These are phyloP conservation scores for Penicillium paneum DNA, from an alignment of 2,329 filamentous ascomycete genomes.

Conservation along the genomic window DNA sequence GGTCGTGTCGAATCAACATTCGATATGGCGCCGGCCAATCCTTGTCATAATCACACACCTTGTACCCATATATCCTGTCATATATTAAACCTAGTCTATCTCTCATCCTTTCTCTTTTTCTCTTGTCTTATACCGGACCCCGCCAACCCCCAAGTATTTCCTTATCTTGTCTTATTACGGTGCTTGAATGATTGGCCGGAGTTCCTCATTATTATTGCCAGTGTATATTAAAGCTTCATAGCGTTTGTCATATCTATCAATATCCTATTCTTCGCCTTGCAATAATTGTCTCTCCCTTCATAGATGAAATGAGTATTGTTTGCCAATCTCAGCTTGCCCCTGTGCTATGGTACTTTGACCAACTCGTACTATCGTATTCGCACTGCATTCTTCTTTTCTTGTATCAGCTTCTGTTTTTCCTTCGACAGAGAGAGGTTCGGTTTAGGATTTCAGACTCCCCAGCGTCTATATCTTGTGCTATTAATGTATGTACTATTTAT, in stretches of 20 bases:
- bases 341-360: neutral
- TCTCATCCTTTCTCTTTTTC: neutral
- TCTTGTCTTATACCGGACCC: neutral
- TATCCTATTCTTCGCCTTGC: neutral
- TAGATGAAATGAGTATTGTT: neutral
- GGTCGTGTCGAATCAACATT: neutral
- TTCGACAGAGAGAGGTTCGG: neutral
- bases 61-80: neutral
- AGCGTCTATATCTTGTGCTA: neutral
- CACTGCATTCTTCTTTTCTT: neutral
- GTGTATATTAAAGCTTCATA: neutral
- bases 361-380: neutral
- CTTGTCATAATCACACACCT: neutral
- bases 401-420: neutral
- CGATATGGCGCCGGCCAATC: conserved; percentile 3
- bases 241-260: neutral
- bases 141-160: neutral
- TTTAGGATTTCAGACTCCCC: neutral
- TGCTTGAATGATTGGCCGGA: conserved; percentile 11
- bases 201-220: conserved; percentile 1
- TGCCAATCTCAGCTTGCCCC: neutral
- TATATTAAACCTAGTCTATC: conserved; percentile 1
- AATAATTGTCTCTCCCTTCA: neutral
- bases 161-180: conserved; percentile 1
- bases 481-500: neutral